Conservation (phyloP, 2,329 filamentous ascomycete species). For the Tricladium varicosporioides region DNA sequence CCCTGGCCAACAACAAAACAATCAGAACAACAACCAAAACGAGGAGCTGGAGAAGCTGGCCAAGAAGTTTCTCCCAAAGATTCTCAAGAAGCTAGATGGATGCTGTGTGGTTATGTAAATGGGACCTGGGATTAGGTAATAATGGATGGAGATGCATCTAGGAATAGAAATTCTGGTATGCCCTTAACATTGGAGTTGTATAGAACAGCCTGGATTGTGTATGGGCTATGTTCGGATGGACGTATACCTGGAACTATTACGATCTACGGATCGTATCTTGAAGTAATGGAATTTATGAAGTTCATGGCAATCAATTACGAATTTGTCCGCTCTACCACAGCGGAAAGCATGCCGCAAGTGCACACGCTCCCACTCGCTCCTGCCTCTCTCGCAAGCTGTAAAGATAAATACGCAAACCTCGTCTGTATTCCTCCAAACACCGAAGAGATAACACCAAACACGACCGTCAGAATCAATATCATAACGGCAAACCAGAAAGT, state of each 20-base stretch:
- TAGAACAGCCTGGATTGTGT: background rate
- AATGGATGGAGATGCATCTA: background rate
- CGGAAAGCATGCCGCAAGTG: background rate
- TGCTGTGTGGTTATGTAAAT: slow-evolving; percentile 34
- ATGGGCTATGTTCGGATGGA: background rate
- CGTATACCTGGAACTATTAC: background rate
- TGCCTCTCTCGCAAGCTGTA: background rate
- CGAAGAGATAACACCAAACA: background rate
- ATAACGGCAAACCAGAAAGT: background rate
- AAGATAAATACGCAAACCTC: background rate
- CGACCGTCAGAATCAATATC: background rate
- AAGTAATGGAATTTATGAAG: background rate
- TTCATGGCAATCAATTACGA: background rate
- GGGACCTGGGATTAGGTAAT: background rate
- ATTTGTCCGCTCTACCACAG: background rate
- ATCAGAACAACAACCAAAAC: slow-evolving; percentile 35
- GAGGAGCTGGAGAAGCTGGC: slow-evolving; percentile 35
- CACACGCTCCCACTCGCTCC: background rate
- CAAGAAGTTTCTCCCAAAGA: slow-evolving; percentile 31
- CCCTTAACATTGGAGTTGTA: background rate
- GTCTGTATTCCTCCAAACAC: background rate
- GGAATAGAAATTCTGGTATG: background rate
- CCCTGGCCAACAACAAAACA: slow-evolving; percentile 42
- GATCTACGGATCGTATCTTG: background rate
- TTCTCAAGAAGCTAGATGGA: slow-evolving; percentile 32